These are phyloP conservation scores for Phaeotremella skinneri DNA, from an alignment of 768 basidiomycete species.

Conservation along the genomic window DNA sequence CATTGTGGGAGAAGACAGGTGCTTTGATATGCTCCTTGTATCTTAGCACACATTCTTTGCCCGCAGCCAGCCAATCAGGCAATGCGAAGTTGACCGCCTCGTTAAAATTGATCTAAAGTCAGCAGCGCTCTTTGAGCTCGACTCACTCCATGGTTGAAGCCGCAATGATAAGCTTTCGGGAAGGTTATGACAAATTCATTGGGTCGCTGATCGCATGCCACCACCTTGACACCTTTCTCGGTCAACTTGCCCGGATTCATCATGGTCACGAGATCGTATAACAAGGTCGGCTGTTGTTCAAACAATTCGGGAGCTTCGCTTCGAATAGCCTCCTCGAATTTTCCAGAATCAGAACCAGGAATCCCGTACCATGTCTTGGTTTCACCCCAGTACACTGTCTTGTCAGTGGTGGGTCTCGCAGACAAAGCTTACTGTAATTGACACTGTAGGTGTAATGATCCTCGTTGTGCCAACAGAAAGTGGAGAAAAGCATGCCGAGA, in stretches of 20 bases:
- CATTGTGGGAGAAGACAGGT: constrained; percentile 98
- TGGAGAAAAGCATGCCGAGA: constrained; percentile 97
- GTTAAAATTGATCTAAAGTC: constrained; percentile 84
- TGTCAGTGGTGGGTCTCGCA: not conserved
- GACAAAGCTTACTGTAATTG: constrained; percentile 70
- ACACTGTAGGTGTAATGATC: constrained; percentile 98
- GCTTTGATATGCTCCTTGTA: constrained; percentile 88
- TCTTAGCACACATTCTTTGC: constrained; percentile 79
- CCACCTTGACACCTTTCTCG: constrained; percentile 86
- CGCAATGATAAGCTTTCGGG: constrained; percentile 95
- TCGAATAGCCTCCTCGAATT: constrained; percentile 93
- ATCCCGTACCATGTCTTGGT: constrained; percentile 99
- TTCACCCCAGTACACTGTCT: constrained; percentile 94
- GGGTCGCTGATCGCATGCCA: constrained; percentile 91
- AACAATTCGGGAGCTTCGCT: constrained; percentile 95
- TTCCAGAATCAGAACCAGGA: constrained; percentile 89
- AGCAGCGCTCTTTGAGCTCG: constrained; percentile 3
- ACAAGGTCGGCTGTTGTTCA: constrained; percentile 91
- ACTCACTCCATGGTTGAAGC: constrained; percentile 96
- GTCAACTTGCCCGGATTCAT: constrained; percentile 89
- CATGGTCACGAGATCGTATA: constrained; percentile 95
- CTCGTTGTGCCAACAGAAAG: constrained; percentile 99
- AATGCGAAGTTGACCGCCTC: constrained; percentile 98
- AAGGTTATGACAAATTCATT: constrained; percentile 98
- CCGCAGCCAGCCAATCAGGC: constrained; percentile 88